phyloP scores from a whole-genome alignment of 2,329 filamentous ascomycete genomes.

The Pyrenochaeta sp. region DNA sequence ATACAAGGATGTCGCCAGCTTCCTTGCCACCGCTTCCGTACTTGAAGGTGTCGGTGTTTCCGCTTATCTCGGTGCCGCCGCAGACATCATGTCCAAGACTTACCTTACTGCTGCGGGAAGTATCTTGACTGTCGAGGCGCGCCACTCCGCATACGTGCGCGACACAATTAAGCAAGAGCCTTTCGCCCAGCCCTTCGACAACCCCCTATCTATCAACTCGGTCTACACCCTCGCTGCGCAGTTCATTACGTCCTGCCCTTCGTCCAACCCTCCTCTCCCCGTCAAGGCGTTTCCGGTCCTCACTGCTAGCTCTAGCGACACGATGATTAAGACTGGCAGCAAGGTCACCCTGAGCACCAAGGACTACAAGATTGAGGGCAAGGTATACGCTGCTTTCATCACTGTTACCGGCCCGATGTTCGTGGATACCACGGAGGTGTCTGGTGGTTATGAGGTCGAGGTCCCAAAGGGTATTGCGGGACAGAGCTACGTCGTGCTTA shows the following conservation, averaged over 20 bases:
- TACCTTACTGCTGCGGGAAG: conserved; percentile 69
- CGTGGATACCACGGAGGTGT: conserved; percentile 19
- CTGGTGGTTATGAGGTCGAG: conserved; percentile 27
- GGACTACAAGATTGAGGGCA: conserved; percentile 29
- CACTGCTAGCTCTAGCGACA: conserved; percentile 20
- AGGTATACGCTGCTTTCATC: conserved; percentile 35
- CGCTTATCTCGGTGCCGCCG: conserved; percentile 70
- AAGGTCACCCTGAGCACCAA: conserved; percentile 23
- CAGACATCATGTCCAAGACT: conserved; percentile 63
- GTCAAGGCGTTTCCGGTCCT: conserved; percentile 68
- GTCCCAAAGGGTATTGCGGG: conserved; percentile 33
- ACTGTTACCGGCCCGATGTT: conserved; percentile 34
- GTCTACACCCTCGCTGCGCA: conserved; percentile 71
- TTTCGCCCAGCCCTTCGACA: conserved; percentile 68
- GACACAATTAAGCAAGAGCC: conserved; percentile 58
- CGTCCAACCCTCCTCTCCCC: conserved; percentile 63
- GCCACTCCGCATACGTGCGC: conserved; percentile 70
- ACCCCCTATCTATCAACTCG: conserved; percentile 64
- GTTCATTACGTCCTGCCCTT: conserved; percentile 68
- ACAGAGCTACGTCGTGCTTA: conserved; percentile 37
- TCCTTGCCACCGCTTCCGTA: conserved; percentile 62
- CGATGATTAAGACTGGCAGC: conserved; percentile 21
- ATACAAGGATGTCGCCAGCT: conserved; percentile 57
- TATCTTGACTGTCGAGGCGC: conserved; percentile 71
- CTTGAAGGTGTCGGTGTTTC: conserved; percentile 66